Evolutionary conservation across 2,329 filamentous ascomycete genomes (phyloP).

Genomic region (Neonectria punicea): DNA sequence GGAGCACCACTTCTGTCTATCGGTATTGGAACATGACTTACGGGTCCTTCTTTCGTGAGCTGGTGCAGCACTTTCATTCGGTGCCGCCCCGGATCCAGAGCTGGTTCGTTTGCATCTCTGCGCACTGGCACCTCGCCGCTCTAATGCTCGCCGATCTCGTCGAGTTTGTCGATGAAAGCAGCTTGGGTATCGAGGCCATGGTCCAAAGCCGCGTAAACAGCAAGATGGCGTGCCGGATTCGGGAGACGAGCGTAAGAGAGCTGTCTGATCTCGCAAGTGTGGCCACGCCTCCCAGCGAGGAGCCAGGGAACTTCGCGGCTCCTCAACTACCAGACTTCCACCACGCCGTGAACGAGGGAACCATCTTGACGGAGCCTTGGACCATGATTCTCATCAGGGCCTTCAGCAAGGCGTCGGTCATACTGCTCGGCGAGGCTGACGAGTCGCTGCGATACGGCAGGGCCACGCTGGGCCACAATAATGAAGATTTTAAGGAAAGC

Average conservation of each 20-base stretch:
- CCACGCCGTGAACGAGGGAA: slow-evolving; percentile 62
- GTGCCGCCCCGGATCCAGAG: slow-evolving; percentile 65
- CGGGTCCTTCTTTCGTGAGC: slow-evolving; percentile 61
- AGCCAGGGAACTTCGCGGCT: slow-evolving; percentile 9
- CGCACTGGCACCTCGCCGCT: slow-evolving; percentile 67
- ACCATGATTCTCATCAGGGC: slow-evolving; percentile 64
- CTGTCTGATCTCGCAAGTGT: slow-evolving; percentile 60
- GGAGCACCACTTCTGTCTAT: slow-evolving; percentile 59
- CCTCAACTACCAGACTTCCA: slow-evolving; percentile 57
- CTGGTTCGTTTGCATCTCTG: slow-evolving; percentile 67
- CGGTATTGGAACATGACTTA: slow-evolving; percentile 65
- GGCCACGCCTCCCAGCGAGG: slow-evolving; percentile 49
- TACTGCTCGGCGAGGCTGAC: slow-evolving; percentile 48
- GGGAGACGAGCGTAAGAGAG: slow-evolving; percentile 55
- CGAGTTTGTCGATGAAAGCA: slow-evolving; percentile 58
- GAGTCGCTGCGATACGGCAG: slow-evolving; percentile 35
- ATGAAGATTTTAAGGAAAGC: slow-evolving; percentile 41
- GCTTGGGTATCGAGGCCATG: slow-evolving; percentile 33
- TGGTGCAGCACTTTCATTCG: slow-evolving; percentile 57
- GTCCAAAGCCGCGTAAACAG: slow-evolving; percentile 39
- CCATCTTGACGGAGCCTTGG: slow-evolving; percentile 69
- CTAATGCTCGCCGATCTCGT: slow-evolving; percentile 66
- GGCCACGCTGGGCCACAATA: slow-evolving; percentile 32
- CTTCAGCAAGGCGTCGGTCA: slow-evolving; percentile 58
- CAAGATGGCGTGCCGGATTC: slow-evolving; percentile 52